phyloP scores from a whole-genome alignment of 164 flowering plant species.

The Liriodendron chinense region DNA sequence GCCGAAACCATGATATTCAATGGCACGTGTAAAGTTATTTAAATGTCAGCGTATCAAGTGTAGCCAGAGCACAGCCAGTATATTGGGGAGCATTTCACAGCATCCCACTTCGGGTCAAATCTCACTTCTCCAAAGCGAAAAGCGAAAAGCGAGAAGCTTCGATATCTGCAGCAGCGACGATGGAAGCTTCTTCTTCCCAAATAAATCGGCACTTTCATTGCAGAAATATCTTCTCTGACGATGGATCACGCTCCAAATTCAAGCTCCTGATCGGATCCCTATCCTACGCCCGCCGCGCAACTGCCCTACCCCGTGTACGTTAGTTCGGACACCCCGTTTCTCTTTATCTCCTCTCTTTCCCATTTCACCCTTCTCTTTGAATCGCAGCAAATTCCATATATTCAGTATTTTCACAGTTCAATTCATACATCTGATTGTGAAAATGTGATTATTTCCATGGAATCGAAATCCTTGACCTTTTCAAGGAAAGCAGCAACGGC shows the following conservation, averaged over 20 bases:
- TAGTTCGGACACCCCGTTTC: not conserved
- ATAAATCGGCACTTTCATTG: not conserved
- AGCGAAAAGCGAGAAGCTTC: not conserved
- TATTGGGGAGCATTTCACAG: no score
- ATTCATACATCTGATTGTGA: no score
- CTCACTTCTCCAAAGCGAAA: no score
- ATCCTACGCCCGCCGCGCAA: not conserved
- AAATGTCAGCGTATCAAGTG: no score
- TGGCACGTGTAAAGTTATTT: no score
- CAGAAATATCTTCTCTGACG: not conserved
- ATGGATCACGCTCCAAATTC: not conserved
- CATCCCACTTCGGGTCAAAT: no score
- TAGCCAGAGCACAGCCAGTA: no score
- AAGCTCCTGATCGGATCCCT: not conserved
- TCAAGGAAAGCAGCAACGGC: no score
- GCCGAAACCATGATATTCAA: no score
- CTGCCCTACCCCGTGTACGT: not conserved
- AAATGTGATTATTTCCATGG: no score
- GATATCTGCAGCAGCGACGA: not conserved
- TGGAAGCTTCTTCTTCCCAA: conserved; percentile 10
- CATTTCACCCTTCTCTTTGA: not conserved
- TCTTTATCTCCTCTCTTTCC: not conserved
- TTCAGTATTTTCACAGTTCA: no score
- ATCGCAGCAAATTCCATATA: not conserved
- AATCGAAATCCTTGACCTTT: no score